Base-by-base conservation (phyloP, 2,329 filamentous ascomycete species). In the Dryadomyces quercus-mongolicae region DNA sequence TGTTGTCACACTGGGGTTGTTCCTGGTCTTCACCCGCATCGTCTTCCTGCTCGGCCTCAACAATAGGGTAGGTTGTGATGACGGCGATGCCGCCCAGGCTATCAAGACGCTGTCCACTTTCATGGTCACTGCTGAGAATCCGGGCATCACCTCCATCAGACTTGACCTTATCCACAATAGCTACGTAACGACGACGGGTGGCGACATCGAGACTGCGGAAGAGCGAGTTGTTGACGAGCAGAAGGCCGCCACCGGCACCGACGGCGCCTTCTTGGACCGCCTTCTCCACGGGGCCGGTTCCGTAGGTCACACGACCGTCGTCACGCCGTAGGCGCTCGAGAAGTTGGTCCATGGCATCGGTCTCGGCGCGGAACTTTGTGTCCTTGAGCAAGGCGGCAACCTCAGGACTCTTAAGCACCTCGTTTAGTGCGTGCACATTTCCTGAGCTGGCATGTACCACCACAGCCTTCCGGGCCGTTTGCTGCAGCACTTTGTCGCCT, bases 51-150 rank as follows among this genome's bases (percentile, higher is more conserved):
- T 57, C 62, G 12, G 63, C 70, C 2, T 71, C 71, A 73, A 82
- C 71, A 42, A 97, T 77, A 0, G 93, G 91, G 66, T 91, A 98
- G 13, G 92, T 96, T 59, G 96, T 71, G 31, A 96, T 85, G 1
- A 90, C 90, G 16, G 92, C 93, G 58, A 98, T 85, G 18, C 90
- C 87, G 1, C 93, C 91, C 57, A 97, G 67, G 13, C 84, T 86
- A 60, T 91, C 88, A 15, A 98, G 70, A 56, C 90, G 76, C 71
- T 86, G 85, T 1, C 93, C 93, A 66, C 91, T 96, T 72, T 96
- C 92, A 67, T 97, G 92, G 64, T 94, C 86, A 62, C 87, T 91
- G 67, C 92, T 97, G 31, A 97, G 70, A n/a, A 97, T 81, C 53
- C 88, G 76, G 1, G 89, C 88, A 60, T 96, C 90, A 1, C 92